Base-by-base conservation (phyloP, 495 filamentous ascomycete species). In the Hypoxylon cercidicola region DNA sequence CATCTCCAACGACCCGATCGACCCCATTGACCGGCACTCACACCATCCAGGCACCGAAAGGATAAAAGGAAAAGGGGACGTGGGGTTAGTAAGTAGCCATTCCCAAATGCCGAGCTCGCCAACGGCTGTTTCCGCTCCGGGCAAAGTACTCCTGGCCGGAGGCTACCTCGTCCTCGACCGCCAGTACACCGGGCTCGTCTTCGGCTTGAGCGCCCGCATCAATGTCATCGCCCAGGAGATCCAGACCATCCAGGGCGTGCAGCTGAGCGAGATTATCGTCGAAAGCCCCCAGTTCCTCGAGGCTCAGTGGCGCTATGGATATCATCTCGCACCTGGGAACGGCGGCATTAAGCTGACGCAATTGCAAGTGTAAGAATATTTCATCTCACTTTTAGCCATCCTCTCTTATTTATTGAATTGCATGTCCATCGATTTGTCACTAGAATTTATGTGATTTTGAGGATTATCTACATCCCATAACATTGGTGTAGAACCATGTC, bases 91-190 rank as follows among this genome's bases (percentile, higher is more conserved):
- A 60, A 10, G 54, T 16, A n/a, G n/a, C n/a, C n/a, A n/a, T n/a
- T 45, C 34, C 13, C 35, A 62, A 57, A 74, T 74, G 71, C 66
- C 71, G 69, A 62, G 45, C 28, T 49, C 48, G 35, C 52, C 67
- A 34, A 72, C 62, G 53, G 92, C 91, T 68, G 84, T 96, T 64
- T 97, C 94, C 62, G 93, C 96, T 1, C 95, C 95, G 19, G 95
- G 95, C 48, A 99, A 99, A 79, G 96, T 99, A 41, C 84, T 99
- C 44, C 84, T 99, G 13, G 92, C 93, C 47, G 95, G 95, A 37
- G 95, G 95, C 40, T 99, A 97, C 72, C 88, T 99, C 11, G 93
- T 97, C 8, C 88, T 99, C 19, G 96, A 98, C 78, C 87, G 90
- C 49, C 81, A 84, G 37, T 93, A 96, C 71, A 93, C 91, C 1